Conservation (phyloP, 441 rosid genomes). For the Breynia disticha region DNA sequence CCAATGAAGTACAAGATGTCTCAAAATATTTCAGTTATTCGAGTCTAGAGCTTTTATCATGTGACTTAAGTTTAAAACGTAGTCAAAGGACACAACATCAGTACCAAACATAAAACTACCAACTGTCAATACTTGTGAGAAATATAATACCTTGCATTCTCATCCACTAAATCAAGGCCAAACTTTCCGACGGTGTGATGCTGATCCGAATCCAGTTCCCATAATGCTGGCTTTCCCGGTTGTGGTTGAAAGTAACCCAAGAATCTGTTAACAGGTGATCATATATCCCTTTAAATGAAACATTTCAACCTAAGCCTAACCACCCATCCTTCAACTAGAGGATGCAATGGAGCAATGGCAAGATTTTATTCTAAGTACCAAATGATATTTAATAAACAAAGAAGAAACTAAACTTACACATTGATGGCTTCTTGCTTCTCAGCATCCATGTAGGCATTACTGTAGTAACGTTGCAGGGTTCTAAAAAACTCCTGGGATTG, state of each 20-base stretch:
- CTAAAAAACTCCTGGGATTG: constrained; percentile 97
- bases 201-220: constrained; percentile 93
- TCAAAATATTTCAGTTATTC: background rate
- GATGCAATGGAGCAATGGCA: background rate
- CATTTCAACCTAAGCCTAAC: constrained; percentile 2
- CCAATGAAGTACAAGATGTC: background rate
- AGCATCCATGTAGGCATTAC: constrained; percentile 91
- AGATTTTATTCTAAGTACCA: constrained; percentile 1
- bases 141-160: constrained; percentile 41
- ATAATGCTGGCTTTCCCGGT: constrained; percentile 65
- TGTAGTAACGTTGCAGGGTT: constrained; percentile 92
- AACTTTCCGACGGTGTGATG: constrained; percentile 43
- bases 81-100: background rate
- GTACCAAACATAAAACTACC: background rate
- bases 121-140: constrained; percentile 5
- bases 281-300: constrained; percentile 4
- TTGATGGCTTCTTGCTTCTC: constrained; percentile 97
- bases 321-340: background rate
- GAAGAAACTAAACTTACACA: constrained; percentile 37
- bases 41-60: background rate
- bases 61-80: background rate
- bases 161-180: constrained; percentile 30
- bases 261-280: constrained; percentile 45
- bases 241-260: constrained; percentile 92
- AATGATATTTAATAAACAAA: background rate